Base-by-base conservation (phyloP, 2,329 filamentous ascomycete species). In the Xylariaceae sp. region DNA sequence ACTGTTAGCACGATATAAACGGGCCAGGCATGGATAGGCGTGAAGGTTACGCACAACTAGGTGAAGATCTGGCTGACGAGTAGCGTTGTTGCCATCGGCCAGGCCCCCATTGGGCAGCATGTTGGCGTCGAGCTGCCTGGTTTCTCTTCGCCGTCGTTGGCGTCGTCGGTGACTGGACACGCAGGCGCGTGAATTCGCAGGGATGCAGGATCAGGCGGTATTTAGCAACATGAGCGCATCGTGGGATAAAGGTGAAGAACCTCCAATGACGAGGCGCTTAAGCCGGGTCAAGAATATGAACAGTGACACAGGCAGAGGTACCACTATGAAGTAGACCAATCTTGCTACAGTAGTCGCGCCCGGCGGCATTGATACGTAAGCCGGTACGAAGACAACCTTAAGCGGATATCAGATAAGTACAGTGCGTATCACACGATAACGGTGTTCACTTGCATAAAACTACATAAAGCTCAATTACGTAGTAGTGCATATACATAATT, bases 11-110 rank as follows among this genome's bases (percentile, higher is more conserved):
- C 5, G 50, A 42, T 44, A 46, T 15, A 42, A n/a, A 49, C 49
- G 32, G 32, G 46, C 45, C 49, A 15, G 39, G 13, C 16, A n/a
- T 3, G 1, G 16, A 45, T 8, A 41, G 16, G 9, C 10, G 36
- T 30, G 29, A 32, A 19, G 30, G 30, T 10, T 10, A 55, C 65
- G 61, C 68, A 80, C 78, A 30, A 80, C 72, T 44, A 80, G 71
- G 55, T 76, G 72, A 54, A 80, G 66, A 56, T 80, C 75, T 52
- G 75, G 73, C 58, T 71, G 64, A 66, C 72, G 66, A 64, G 66
- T 62, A 60, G 53, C 58, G 49, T 53, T 57, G 57, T 56, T 62
- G 62, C 66, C 64, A 52, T 69, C 67, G 43, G 62, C 54, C 47
- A 68, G n/a, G 5, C 15, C 47, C 41, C 66, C 64, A 63, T 68